phyloP scores from a whole-genome alignment of 1,284 basidiomycete species.

The Trametes sp. region DNA sequence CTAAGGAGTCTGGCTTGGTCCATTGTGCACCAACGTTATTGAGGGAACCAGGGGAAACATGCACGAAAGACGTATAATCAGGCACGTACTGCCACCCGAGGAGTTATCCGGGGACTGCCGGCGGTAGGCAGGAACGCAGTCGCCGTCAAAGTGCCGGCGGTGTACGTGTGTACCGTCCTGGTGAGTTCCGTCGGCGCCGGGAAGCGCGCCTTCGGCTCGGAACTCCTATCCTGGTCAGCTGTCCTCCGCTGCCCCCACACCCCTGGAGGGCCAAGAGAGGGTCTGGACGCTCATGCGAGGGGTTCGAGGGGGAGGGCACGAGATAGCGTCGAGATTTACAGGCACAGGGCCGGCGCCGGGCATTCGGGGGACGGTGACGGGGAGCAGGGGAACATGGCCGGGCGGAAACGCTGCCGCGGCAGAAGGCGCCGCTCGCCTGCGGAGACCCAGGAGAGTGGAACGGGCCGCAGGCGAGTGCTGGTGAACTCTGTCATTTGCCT shows the following conservation, averaged over 20 bases:
- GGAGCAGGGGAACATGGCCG: not conserved
- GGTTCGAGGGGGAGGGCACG: too few relatives aligned
- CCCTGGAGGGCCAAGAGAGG: not conserved
- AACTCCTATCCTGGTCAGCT: conserved; percentile 8
- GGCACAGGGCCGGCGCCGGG: not conserved
- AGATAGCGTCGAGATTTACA: not conserved
- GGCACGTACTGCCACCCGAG: conserved; percentile 17
- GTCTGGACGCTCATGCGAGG: too few relatives aligned
- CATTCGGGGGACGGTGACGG: not conserved
- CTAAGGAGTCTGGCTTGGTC: too few relatives aligned
- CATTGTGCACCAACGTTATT: not conserved
- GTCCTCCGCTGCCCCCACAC: not conserved
- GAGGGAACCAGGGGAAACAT: not conserved
- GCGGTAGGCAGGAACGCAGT: conserved; percentile 3
- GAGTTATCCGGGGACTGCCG: conserved; percentile 1
- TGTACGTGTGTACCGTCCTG: not conserved
- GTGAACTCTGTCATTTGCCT: not conserved
- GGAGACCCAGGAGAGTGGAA: not conserved
- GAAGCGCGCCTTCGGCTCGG: conserved; percentile 6
- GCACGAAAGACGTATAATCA: not conserved
- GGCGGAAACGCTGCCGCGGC: conserved; percentile 2
- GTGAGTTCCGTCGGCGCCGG: conserved; percentile 6
- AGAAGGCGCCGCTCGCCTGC: not conserved
- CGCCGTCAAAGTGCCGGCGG: conserved; percentile 9
- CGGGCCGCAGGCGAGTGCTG: too few relatives aligned